phyloP scores from a whole-genome alignment of 192 early-diverging fungal species.

The Endogone sp. region DNA sequence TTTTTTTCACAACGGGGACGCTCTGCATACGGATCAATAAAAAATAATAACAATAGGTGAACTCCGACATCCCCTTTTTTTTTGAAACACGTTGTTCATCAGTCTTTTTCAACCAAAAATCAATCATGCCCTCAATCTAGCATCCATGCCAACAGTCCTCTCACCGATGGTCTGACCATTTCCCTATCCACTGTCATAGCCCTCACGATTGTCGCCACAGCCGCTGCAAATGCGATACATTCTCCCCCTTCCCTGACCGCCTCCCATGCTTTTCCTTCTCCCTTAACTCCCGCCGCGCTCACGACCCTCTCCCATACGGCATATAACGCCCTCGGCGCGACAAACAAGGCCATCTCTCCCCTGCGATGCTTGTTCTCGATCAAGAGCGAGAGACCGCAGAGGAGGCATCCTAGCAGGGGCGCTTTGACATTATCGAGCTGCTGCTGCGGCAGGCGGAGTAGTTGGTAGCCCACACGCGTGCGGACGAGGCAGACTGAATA shows the following conservation, averaged over 20 bases:
- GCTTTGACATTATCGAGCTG: constrained; percentile 39
- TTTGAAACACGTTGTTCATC: too few relatives aligned
- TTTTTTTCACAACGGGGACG: too few relatives aligned
- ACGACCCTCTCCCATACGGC: constrained; percentile 42
- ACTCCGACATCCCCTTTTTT: too few relatives aligned
- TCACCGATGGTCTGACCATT: constrained; percentile 46
- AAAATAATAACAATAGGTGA: too few relatives aligned
- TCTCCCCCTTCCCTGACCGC: constrained; percentile 33
- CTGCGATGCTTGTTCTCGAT: constrained; percentile 55
- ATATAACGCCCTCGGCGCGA: constrained; percentile 44
- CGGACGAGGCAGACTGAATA: constrained; percentile 46
- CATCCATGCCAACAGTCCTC: constrained; percentile 51
- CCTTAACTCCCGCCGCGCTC: constrained; percentile 22
- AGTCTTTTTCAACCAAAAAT: too few relatives aligned
- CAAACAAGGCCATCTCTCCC: constrained; percentile 52
- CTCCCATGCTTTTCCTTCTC: constrained; percentile 22
- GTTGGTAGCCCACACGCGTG: constrained; percentile 39
- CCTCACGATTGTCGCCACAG: constrained; percentile 46
- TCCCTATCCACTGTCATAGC: constrained; percentile 39
- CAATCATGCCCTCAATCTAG: constrained; percentile 16
- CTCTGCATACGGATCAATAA: too few relatives aligned
- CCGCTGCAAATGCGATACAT: constrained; percentile 42
- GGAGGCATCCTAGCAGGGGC: constrained; percentile 46
- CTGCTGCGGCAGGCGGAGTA: constrained; percentile 26
- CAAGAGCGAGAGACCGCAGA: constrained; percentile 62